Evolutionary conservation across 805 yeast genomes (phyloP).

Genomic region (Candida germanica): DNA sequence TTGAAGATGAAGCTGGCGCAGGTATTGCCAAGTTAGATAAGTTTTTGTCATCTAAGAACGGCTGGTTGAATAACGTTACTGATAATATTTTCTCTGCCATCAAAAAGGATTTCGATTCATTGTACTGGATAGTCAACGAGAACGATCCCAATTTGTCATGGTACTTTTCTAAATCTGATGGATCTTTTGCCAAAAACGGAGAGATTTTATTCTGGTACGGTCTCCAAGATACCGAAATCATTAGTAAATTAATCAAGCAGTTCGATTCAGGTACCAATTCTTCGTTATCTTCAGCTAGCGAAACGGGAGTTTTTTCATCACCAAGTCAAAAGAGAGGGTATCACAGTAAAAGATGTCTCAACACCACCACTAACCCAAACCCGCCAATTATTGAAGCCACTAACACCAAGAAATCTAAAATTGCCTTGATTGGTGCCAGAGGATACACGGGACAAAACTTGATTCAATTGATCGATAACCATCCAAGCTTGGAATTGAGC

Average conservation of each 20-base stretch:
- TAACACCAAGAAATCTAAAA: constrained; percentile 61
- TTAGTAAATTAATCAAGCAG: constrained; percentile 58
- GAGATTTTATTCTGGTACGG: constrained; percentile 95
- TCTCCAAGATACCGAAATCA: constrained; percentile 55
- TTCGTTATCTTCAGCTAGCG: constrained; percentile 35
- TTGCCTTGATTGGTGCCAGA: constrained; percentile 97
- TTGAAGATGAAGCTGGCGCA: constrained; percentile 31
- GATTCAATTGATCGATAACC: constrained; percentile 80
- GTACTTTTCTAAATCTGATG: constrained; percentile 91
- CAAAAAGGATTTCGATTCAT: constrained; percentile 63
- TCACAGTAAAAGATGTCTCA: constrained; percentile 32
- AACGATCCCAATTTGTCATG: constrained; percentile 88
- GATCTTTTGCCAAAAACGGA: constrained; percentile 88
- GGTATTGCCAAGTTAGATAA: constrained; percentile 72
- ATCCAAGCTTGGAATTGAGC: constrained; percentile 81
- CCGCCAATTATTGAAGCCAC: constrained; percentile 68
- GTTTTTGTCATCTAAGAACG: constrained; percentile 81
- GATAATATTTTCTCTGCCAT: constrained; percentile 89
- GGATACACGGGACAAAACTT: constrained; percentile 96
- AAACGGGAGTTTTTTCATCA: constrained; percentile 47
- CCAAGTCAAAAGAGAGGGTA: constrained; percentile 52
- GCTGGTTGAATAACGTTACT: constrained; percentile 97
- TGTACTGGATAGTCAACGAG: constrained; percentile 89
- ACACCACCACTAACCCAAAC: constrained; percentile 48
- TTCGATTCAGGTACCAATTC: constrained; percentile 35